These are phyloP conservation scores for Tolypocladium capitatum DNA, from an alignment of 2,329 filamentous ascomycete genomes.

Conservation along the genomic window DNA sequence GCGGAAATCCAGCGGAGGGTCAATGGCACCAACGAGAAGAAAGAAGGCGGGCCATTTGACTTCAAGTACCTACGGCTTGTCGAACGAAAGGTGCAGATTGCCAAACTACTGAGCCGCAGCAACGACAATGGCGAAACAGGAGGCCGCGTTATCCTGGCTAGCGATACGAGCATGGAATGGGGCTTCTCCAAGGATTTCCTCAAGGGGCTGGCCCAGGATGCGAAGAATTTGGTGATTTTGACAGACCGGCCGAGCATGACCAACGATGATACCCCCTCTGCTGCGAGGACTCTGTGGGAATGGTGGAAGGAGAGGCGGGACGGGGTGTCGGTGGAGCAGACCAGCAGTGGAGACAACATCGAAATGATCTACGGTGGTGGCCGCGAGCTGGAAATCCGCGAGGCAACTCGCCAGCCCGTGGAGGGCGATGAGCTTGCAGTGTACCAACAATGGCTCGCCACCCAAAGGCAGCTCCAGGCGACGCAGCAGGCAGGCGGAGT, in stretches of 20 bases:
- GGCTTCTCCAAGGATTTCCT: conserved; percentile 80
- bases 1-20: conserved; percentile 37
- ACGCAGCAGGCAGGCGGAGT: conserved; percentile 60
- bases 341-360: conserved; percentile 39
- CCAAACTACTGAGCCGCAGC: conserved; percentile 46
- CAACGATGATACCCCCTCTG: conserved; percentile 31
- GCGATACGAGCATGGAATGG: conserved; percentile 84
- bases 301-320: conserved; percentile 61
- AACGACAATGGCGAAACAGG: conserved; percentile 26
- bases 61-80: conserved; percentile 76
- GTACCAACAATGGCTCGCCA: conserved; percentile 88
- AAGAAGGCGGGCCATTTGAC: conserved; percentile 65
- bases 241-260: conserved; percentile 55
- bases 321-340: conserved; percentile 46
- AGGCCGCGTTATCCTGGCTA: conserved; percentile 75
- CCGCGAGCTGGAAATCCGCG: conserved; percentile 44
- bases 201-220: conserved; percentile 58
- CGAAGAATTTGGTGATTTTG: conserved; percentile 72
- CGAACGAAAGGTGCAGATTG: conserved; percentile 68
- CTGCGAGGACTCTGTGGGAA: conserved; percentile 67
- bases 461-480: conserved; percentile 74
- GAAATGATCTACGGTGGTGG: conserved; percentile 56
- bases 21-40: conserved; percentile 34
- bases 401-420: conserved; percentile 51
- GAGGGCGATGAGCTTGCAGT: conserved; percentile 63